A percentile compares a stretch with the other conserved stretches of the same genome.
These are phyloP conservation scores for Sherardia arvensis DNA, from an alignment of 257 asterid genomes.

Conservation along the genomic window DNA sequence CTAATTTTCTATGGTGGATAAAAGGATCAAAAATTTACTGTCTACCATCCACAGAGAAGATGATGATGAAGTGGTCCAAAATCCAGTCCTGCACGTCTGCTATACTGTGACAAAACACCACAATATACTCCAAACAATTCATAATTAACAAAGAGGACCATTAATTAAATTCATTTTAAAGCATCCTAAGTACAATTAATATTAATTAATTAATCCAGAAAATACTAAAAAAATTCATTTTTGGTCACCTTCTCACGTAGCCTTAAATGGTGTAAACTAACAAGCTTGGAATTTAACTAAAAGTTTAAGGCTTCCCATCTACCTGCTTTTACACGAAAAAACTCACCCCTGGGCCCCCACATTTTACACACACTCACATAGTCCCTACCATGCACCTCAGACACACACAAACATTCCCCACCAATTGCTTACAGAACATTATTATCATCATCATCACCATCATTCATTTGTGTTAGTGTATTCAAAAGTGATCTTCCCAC, in stretches of 20 bases:
- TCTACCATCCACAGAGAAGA: neutral
- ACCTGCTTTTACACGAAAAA: neutral
- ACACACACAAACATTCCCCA: slow-evolving; percentile 12
- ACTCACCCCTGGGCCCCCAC: neutral
- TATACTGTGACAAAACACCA: slow-evolving; percentile 1
- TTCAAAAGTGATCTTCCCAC: slow-evolving; percentile 1
- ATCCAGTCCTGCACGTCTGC: slow-evolving; percentile 2
- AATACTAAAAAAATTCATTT: too few relatives aligned
- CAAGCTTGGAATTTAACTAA: slow-evolving; percentile 21
- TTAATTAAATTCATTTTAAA: neutral
- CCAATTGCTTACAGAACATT: slow-evolving; percentile 9
- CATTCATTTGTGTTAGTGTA: slow-evolving; percentile 13
- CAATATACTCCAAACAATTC: neutral
- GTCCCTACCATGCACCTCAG: slow-evolving; percentile 11
- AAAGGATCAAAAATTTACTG: neutral
- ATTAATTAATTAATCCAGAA: too few relatives aligned
- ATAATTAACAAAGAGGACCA: neutral
- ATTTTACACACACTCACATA: slow-evolving; percentile 7
- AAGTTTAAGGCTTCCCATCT: slow-evolving; percentile 25
- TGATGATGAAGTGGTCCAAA: slow-evolving; percentile 9
- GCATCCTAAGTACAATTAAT: too few relatives aligned
- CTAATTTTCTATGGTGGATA: neutral
- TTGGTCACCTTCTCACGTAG: slow-evolving; percentile 26
- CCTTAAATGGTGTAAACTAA: slow-evolving; percentile 1
- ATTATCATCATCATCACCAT: neutral